Evolutionary conservation across 352 stramenopile genomes (phyloP), one percentile per base, ranked within the genome.

Genomic region (Pythium brachiatum): DNA sequence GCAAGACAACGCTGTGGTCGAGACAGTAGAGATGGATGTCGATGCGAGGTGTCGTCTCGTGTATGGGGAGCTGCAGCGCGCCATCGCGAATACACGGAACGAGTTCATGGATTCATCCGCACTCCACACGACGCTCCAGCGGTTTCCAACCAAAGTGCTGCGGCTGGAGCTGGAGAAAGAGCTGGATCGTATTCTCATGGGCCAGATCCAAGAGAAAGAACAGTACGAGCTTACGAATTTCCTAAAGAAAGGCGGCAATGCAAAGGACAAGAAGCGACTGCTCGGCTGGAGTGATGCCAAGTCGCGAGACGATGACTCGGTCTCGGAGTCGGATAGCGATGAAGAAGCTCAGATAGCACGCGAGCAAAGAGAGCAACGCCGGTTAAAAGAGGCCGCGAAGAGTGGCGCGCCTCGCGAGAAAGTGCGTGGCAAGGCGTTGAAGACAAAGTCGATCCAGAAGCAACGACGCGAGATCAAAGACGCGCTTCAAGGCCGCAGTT

Each of bases 151-250:
- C 1, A 90, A 86, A 53, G 88, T 96, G 16, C 68, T 98, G 6
- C 73, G 89, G 0, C 59, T 90, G 7, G 92, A 98, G 56, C 78
- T 98, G 5, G 90, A 98, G 48, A 90, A 92, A 21, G 92, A 97
- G 48, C 76, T 98, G 9, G 92, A 98, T 74, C 74, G 85, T 5
- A 60, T 98, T 41, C 67, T 98, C 7, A 77, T 88, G 25, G 77
- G 84, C 38, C 94, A 98, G 61, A 88, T 98, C 26, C 66, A 67
- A 11, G 82, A 94, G 62, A 73, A 75, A 3, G 83, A 94, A 66
- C 63, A 76, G 23, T 87, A 81, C 38, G 80, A 91, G 36, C 51
- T 85, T 7, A 43, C 65, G n/a, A 74, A 73, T 7, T 81, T 88
- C 44, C 69, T 89, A n/a, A 66, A 70, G 21, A 57, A 36, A 9